Conservation (phyloP, 805 yeast species). For the Ogataea minuta region DNA sequence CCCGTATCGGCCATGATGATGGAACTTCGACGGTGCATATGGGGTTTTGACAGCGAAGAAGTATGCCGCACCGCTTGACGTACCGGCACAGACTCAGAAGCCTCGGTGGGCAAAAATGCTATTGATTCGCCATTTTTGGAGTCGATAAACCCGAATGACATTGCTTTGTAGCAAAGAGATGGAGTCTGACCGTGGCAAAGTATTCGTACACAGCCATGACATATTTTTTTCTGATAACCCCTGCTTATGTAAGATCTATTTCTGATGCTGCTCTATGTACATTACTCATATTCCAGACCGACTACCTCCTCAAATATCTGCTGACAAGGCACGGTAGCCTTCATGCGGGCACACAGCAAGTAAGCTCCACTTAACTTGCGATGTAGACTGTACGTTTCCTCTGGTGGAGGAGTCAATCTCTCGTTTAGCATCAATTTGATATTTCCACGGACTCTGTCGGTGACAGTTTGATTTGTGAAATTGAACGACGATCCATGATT, state of each 20-base stretch:
- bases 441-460: conserved; percentile 87
- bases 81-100: conserved; percentile 2
- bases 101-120: conserved; percentile 8
- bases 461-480: conserved; percentile 83
- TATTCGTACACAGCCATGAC: conserved; percentile 6
- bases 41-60: conserved; percentile 15
- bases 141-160: conserved; percentile 4
- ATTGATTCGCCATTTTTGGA: conserved; percentile 1
- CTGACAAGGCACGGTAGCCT: conserved; percentile 80
- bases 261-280: conserved; percentile 1
- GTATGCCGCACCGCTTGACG: conserved; percentile 11
- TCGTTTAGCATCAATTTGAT: conserved; percentile 88
- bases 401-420: conserved; percentile 95
- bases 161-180: neutral
- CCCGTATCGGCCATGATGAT: conserved; percentile 48
- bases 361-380: conserved; percentile 94
- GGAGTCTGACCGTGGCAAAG: conserved; percentile 8
- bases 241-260: neutral
- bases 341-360: conserved; percentile 79
- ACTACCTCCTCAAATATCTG: conserved; percentile 74
- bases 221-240: neutral
- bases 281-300: conserved; percentile 42
- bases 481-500: conserved; percentile 56
- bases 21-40: conserved; percentile 34
- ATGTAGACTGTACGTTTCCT: conserved; percentile 95